Percentiles rank a stretch among this genome's conserved stretches.
Conservation (phyloP, 768 basidiomycete genomes). For the Chlorophyllum brunneum region DNA sequence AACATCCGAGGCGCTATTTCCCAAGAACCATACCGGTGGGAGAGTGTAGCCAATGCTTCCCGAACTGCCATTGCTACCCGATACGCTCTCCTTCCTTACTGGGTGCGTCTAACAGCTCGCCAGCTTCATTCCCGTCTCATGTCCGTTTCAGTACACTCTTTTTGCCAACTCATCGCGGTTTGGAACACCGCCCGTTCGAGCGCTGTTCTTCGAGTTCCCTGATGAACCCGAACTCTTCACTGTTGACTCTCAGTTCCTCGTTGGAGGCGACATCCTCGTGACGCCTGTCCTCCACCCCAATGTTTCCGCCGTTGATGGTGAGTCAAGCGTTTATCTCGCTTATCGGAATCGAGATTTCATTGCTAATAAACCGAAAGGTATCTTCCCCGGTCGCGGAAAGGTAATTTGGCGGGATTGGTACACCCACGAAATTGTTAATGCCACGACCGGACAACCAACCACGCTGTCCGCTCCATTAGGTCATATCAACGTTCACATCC, state of each 20-base stretch:
- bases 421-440: slow-evolving; percentile 53
- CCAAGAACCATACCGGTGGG: slow-evolving; percentile 84
- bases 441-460: slow-evolving; percentile 34
- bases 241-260: slow-evolving; percentile 66
- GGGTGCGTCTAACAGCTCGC: slow-evolving; percentile 42
- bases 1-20: slow-evolving; percentile 59
- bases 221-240: slow-evolving; percentile 60
- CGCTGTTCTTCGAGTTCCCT: slow-evolving; percentile 78
- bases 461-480: slow-evolving; percentile 65
- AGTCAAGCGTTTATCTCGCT: too few relatives aligned
- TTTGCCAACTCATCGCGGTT: slow-evolving; percentile 63
- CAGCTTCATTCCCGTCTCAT: slow-evolving; percentile 2
- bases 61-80: slow-evolving; percentile 67
- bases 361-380: slow-evolving; percentile 32
- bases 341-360: neutral
- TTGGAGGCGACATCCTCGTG: slow-evolving; percentile 68
- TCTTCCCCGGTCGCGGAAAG: slow-evolving; percentile 59
- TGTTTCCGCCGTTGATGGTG: slow-evolving; percentile 63
- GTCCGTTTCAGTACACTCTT: slow-evolving; percentile 54
- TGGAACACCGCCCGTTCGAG: slow-evolving; percentile 70
- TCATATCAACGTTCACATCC: slow-evolving; percentile 74
- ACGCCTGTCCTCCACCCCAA: slow-evolving; percentile 74
- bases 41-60: slow-evolving; percentile 71
- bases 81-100: slow-evolving; percentile 74
- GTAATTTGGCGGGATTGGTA: slow-evolving; percentile 74